Evolutionary conservation across 805 yeast genomes (phyloP), one percentile per base, ranked within the genome.

Genomic region (Wickerhamiella australiensis): DNA sequence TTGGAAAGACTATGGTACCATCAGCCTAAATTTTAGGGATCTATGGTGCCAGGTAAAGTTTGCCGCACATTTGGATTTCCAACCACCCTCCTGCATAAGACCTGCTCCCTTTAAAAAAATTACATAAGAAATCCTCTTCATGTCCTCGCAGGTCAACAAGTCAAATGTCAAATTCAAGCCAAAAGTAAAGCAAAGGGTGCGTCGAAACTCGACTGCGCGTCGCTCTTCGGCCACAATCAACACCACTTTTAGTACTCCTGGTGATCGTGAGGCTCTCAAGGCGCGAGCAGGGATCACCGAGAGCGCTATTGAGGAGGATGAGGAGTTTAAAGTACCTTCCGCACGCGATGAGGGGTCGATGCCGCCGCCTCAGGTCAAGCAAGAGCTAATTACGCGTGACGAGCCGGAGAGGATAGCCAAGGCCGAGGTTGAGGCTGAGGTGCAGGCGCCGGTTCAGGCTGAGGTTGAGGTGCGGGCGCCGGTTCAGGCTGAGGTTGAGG

Each of bases 141-240:
- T 64, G 68, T 61, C 65, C 47, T 64, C 68, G 22, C 65, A 56
- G 15, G 68, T 64, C 22, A 64, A 64, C 41, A 64, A 64, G 52
- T 61, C 66, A 17, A 56, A 60, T 29, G 60, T 57, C 44, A 56
- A 62, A 40, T 64, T 63, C 51, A 56, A 57, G 49, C 67, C 66
- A 3, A 60, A 58, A 49, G 56, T 52, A 25, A 55, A 57, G 41
- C 54, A 53, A 44, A 56, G 64, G 26, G 59, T 58, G 3, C 40
- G 59, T 8, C 55, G 35, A 1, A 41, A 26, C n/a, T 17, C 45
- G 7, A 38, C 27, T 21, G 25, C 52, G 18, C 40, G 45, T 8
- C 44, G 52, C 29, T 12, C 17, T 7, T 49, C 52, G 6, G 31
- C 20, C 22, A 37, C 45, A 11, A 17, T 41, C 18, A 27, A 44